Percentiles rank a stretch among this genome's conserved stretches.
Conservation (phyloP, 306 rosid species). For the Argentina anserina region DNA sequence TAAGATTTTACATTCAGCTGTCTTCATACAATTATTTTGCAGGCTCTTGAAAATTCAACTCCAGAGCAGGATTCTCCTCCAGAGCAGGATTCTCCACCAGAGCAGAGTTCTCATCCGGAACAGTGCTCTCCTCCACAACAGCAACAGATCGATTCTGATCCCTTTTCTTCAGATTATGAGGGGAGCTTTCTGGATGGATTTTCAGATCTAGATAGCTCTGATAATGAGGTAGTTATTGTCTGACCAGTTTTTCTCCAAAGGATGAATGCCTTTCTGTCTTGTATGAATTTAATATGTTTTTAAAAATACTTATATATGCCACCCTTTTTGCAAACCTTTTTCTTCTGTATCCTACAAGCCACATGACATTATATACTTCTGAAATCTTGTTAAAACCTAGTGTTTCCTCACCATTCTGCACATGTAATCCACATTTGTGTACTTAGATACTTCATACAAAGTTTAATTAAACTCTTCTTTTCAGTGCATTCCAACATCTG, state of each 20-base stretch:
- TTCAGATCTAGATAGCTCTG: conserved; percentile 56
- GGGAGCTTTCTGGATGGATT: conserved; percentile 54
- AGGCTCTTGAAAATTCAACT: conserved; percentile 59
- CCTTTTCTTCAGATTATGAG: conserved; percentile 48
- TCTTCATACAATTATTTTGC: conserved; percentile 4
- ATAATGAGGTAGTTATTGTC: conserved; percentile 48
- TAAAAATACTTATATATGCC: background rate
- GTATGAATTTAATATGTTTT: background rate
- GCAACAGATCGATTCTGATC: conserved; percentile 47
- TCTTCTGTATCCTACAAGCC: background rate
- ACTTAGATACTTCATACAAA: background rate
- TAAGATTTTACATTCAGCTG: background rate
- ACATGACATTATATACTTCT: background rate
- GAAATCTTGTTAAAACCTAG: background rate
- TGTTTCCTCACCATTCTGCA: background rate
- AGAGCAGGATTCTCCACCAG: background rate
- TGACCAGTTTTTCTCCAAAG: background rate
- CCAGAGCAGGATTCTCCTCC: background rate
- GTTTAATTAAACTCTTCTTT: conserved; percentile 18
- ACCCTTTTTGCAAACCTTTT: background rate
- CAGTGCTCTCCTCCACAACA: conserved; percentile 31
- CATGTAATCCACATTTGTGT: background rate
- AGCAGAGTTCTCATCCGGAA: background rate
- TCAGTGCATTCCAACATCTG: conserved; percentile 55
- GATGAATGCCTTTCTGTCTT: background rate